phyloP scores from a whole-genome alignment of 768 basidiomycete genomes.

The Lanmaoa pseudosensibilis region DNA sequence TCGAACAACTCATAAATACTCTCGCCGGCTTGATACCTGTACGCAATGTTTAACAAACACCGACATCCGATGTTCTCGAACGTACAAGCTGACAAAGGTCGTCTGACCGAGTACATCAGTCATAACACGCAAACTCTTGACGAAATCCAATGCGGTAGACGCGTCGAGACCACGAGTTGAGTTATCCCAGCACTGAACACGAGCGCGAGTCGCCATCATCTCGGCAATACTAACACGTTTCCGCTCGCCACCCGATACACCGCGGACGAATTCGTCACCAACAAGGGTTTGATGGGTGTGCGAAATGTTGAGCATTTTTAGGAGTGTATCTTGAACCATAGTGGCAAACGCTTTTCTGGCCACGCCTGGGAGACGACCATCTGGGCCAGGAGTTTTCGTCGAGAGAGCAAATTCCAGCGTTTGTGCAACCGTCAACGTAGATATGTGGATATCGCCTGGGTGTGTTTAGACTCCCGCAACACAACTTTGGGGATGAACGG shows the following conservation, averaged over 20 bases:
- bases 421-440: conserved; percentile 79
- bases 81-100: conserved; percentile 75
- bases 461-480: background rate
- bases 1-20: conserved; percentile 77
- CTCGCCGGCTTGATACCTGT: conserved; percentile 79
- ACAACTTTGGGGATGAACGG: background rate
- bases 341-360: conserved; percentile 57
- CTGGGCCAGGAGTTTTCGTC: conserved; percentile 73
- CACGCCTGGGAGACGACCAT: conserved; percentile 68
- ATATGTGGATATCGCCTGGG: conserved; percentile 76
- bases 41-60: background rate
- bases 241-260: conserved; percentile 77
- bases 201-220: conserved; percentile 81
- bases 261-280: conserved; percentile 84
- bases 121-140: conserved; percentile 73
- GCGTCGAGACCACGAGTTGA: conserved; percentile 81
- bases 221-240: conserved; percentile 85
- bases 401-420: conserved; percentile 72
- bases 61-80: background rate
- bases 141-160: conserved; percentile 86
- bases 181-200: conserved; percentile 82
- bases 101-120: conserved; percentile 82
- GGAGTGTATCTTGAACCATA: conserved; percentile 58
- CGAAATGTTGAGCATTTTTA: conserved; percentile 80
- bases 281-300: conserved; percentile 79